These are phyloP conservation scores for Westerdykella aurantiaca DNA, from an alignment of 2,329 filamentous ascomycete genomes.

Conservation along the genomic window DNA sequence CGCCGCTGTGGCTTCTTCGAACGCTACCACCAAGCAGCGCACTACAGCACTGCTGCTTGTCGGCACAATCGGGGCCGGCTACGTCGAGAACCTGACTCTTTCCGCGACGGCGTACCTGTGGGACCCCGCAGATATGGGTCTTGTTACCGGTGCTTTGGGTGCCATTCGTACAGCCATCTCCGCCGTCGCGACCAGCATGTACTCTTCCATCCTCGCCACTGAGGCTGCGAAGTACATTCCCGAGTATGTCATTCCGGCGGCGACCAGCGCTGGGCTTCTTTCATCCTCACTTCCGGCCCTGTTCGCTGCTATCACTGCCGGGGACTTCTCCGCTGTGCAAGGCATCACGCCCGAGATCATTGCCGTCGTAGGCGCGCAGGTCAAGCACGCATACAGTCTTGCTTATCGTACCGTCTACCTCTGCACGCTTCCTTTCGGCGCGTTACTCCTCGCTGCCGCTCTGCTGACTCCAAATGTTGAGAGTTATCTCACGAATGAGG, in stretches of 20 bases:
- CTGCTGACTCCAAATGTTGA: conserved; percentile 41
- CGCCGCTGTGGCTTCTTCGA: conserved; percentile 19
- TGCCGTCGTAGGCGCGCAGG: conserved; percentile 28
- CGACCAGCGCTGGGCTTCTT: conserved; percentile 20
- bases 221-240: conserved; percentile 24
- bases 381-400: conserved; percentile 40
- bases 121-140: conserved; percentile 29
- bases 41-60: conserved; percentile 21
- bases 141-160: conserved; percentile 27
- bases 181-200: conserved; percentile 23
- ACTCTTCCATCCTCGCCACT: conserved; percentile 27
- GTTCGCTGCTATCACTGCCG: conserved; percentile 17
- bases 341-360: conserved; percentile 22
- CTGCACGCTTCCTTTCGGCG: conserved; percentile 34
- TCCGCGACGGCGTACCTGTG: conserved; percentile 24
- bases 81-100: conserved; percentile 29
- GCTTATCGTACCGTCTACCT: conserved; percentile 46
- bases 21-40: conserved; percentile 11
- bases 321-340: conserved; percentile 21
- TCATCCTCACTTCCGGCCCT: conserved; percentile 16
- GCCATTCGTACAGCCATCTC: conserved; percentile 24
- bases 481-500: conserved; percentile 40
- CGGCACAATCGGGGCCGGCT: conserved; percentile 23
- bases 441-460: conserved; percentile 34
- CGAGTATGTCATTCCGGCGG: conserved; percentile 21